These are phyloP conservation scores for Rhodofomes roseus DNA, from an alignment of 1,284 basidiomycete genomes.

Conservation along the genomic window DNA sequence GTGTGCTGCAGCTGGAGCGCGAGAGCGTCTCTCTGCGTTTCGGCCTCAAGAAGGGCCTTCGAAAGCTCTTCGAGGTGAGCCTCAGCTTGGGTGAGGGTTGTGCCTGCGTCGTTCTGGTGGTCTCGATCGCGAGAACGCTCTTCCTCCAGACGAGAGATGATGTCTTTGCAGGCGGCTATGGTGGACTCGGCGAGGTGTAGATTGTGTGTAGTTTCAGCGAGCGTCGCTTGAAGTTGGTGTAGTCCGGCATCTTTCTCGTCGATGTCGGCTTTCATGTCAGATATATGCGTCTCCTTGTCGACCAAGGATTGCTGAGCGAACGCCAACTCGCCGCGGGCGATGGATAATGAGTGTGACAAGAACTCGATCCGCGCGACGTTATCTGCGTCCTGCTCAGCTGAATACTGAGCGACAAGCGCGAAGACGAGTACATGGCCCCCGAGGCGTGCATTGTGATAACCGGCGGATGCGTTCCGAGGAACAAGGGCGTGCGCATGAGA, in stretches of 20 bases:
- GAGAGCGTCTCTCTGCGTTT: slow-evolving; percentile 61
- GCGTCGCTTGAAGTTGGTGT: not conserved
- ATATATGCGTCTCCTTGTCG: slow-evolving; percentile 18
- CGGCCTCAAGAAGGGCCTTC: slow-evolving; percentile 45
- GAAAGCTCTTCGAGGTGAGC: slow-evolving; percentile 37
- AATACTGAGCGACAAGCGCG: slow-evolving; percentile 20
- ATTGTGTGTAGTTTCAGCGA: slow-evolving; percentile 15
- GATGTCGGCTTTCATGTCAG: not conserved
- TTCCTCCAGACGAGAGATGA: slow-evolving; percentile 32
- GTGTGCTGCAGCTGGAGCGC: slow-evolving; percentile 58
- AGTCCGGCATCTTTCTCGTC: not conserved
- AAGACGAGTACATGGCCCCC: slow-evolving; percentile 12
- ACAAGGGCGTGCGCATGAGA: not conserved
- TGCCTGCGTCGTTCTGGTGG: slow-evolving; percentile 35
- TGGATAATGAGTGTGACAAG: not conserved
- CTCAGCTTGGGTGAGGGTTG: slow-evolving; percentile 36
- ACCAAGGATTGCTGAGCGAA: slow-evolving; percentile 5
- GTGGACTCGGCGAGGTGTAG: slow-evolving; percentile 26
- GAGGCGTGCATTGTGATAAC: slow-evolving; percentile 26
- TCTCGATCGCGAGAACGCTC: slow-evolving; percentile 26
- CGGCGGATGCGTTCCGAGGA: not conserved
- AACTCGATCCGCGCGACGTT: slow-evolving; percentile 8
- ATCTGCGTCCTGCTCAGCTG: slow-evolving; percentile 5
- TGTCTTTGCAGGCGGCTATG: slow-evolving; percentile 21
- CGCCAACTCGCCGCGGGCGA: not conserved